Conservation (phyloP, 805 yeast species). For the Candida ipomoeae region DNA sequence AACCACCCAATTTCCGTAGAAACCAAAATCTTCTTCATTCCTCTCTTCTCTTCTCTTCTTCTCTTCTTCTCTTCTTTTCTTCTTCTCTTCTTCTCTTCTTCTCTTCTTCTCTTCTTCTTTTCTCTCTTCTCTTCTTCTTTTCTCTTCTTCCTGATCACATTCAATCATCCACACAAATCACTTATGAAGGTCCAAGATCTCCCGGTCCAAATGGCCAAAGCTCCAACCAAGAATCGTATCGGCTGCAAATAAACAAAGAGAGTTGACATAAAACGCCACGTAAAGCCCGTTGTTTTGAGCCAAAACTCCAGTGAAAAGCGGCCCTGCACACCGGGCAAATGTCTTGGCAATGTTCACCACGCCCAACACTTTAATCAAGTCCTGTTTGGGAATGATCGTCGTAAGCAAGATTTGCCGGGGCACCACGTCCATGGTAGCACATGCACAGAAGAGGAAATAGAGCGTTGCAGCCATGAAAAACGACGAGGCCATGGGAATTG, state of each 20-base stretch:
- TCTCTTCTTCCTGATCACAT: too few relatives aligned
- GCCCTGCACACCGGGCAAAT: slow-evolving; percentile 78
- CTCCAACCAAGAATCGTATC: slow-evolving; percentile 42
- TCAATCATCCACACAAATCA: too few relatives aligned
- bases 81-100: too few relatives aligned
- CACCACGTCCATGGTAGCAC: slow-evolving; percentile 84
- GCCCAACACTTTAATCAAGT: slow-evolving; percentile 76
- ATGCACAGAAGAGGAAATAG: slow-evolving; percentile 44
- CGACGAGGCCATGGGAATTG: slow-evolving; percentile 25
- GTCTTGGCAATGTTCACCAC: slow-evolving; percentile 84
- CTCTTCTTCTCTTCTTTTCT: too few relatives aligned
- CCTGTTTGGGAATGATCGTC: slow-evolving; percentile 56
- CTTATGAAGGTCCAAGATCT: slow-evolving; percentile 18
- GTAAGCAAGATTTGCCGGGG: slow-evolving; percentile 82
- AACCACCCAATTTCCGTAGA: too few relatives aligned
- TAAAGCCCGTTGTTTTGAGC: slow-evolving; percentile 49
- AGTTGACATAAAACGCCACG: slow-evolving; percentile 50
- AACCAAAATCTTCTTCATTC: too few relatives aligned
- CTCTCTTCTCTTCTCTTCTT: too few relatives aligned
- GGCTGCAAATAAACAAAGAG: slow-evolving; percentile 48
- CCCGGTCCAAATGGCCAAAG: slow-evolving; percentile 39
- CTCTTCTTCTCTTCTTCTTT: too few relatives aligned
- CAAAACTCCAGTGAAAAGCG: slow-evolving; percentile 69
- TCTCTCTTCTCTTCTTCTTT: too few relatives aligned
- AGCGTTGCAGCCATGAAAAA: slow-evolving; percentile 47